Conservation (phyloP, 1,284 basidiomycete species). For the Cutaneotrichosporon sp. region DNA sequence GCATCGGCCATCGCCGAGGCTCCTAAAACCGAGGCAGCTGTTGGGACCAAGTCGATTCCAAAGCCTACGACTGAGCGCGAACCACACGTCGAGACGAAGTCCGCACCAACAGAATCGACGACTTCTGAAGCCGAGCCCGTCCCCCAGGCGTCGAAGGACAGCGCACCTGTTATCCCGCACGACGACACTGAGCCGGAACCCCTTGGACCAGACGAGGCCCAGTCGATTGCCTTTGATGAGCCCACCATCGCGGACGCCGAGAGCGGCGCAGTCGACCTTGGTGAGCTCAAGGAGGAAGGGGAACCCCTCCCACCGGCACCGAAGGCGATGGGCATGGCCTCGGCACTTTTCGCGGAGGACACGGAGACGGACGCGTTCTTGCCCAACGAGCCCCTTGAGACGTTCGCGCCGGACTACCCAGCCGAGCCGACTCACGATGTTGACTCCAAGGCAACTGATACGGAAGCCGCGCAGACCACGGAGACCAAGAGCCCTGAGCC, state of each 20-base stretch:
- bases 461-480: not conserved
- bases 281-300: not conserved
- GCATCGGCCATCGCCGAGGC: no score
- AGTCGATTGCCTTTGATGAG: conserved; percentile 7
- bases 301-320: not conserved
- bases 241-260: not conserved
- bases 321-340: not conserved
- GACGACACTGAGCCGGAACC: no score
- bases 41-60: no score
- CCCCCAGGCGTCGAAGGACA: no score
- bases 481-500: no score
- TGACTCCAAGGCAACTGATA: not conserved
- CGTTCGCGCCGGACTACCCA: not conserved
- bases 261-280: not conserved
- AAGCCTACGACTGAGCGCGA: no score
- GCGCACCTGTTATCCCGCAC: no score
- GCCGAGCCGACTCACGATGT: not conserved
- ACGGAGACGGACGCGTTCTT: conserved; percentile 7
- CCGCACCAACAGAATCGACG: no score
- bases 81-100: no score
- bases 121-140: no score
- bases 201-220: conserved; percentile 3
- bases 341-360: conserved; percentile 11
- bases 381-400: not conserved
- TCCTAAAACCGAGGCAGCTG: no score